These are phyloP conservation scores for Oryza meyeriana DNA, from an alignment of 176 grass and related monocot genomes.

Conservation along the genomic window DNA sequence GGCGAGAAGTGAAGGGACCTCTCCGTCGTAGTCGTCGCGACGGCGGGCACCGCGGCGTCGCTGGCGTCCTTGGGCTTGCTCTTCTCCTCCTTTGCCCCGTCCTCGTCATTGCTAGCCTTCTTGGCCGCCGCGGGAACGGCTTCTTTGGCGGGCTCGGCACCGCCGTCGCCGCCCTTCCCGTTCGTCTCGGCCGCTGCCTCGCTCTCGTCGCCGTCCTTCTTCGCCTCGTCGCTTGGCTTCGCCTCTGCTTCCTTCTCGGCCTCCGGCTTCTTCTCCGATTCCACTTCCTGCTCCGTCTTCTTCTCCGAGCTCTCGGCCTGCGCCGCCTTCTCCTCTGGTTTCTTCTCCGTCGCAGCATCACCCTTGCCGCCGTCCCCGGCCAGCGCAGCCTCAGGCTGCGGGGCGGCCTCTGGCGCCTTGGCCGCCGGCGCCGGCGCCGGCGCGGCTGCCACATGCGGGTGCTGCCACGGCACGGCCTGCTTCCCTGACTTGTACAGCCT, in stretches of 20 bases:
- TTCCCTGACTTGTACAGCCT: slow-evolving; percentile 67
- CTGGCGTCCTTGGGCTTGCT: slow-evolving; percentile 16
- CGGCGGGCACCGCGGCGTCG: background rate
- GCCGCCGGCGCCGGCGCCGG: background rate
- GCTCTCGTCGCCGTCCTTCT: slow-evolving; percentile 25
- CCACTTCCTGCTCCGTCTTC: slow-evolving; percentile 14
- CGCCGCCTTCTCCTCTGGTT: slow-evolving; percentile 29
- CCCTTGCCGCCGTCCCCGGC: slow-evolving; percentile 41
- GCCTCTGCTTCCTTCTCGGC: slow-evolving; percentile 27
- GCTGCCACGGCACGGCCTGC: slow-evolving; percentile 59
- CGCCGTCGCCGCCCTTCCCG: slow-evolving; percentile 1
- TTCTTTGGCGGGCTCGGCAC: slow-evolving; percentile 17
- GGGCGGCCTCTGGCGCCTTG: slow-evolving; percentile 21
- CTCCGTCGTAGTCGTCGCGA: background rate
- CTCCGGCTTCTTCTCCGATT: slow-evolving; percentile 36
- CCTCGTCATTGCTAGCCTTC: slow-evolving; percentile 20
- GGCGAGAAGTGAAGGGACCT: slow-evolving; percentile 16
- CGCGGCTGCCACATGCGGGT: background rate
- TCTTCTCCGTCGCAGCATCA: slow-evolving; percentile 15
- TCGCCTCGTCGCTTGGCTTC: slow-evolving; percentile 29
- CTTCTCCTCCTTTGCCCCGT: slow-evolving; percentile 21
- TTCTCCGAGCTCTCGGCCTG: slow-evolving; percentile 30
- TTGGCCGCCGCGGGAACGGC: slow-evolving; percentile 2
- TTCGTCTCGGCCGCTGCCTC: slow-evolving; percentile 28
- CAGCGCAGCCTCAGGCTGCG: background rate